Conservation (phyloP, 495 filamentous ascomycete genomes). For the Chaetomium fimeti region DNA sequence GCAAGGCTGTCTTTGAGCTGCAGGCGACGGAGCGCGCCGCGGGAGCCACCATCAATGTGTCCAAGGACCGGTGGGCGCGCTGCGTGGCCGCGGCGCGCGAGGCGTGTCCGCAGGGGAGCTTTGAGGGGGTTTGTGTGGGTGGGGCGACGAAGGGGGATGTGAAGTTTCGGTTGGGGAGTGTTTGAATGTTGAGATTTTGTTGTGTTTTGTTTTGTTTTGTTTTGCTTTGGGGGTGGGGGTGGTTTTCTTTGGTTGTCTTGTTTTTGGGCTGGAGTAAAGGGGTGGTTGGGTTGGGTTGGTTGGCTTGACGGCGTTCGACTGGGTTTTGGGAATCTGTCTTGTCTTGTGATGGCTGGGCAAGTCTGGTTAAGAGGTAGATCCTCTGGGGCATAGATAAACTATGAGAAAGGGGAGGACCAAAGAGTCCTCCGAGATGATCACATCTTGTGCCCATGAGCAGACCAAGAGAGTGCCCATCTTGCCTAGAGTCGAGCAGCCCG, state of each 20-base stretch:
- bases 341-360: background rate
- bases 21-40: slow-evolving; percentile 27
- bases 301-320: background rate
- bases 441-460: background rate
- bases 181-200: slow-evolving; percentile 17
- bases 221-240: background rate
- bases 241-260: background rate
- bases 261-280: background rate
- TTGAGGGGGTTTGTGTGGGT: slow-evolving; percentile 48
- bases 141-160: slow-evolving; percentile 51
- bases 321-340: background rate
- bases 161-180: slow-evolving; percentile 42
- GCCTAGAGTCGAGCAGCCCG: too few species aligned
- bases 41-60: slow-evolving; percentile 49
- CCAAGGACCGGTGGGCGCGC: slow-evolving; percentile 52
- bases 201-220: background rate
- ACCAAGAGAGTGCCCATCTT: too few species aligned
- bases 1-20: slow-evolving; percentile 50
- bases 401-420: background rate
- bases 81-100: slow-evolving; percentile 51
- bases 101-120: slow-evolving; percentile 48
- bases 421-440: background rate
- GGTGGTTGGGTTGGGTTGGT: background rate
- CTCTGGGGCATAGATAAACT: background rate
- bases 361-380: background rate